Conservation (phyloP, 306 rosid genomes). For the Quercus glauca region DNA sequence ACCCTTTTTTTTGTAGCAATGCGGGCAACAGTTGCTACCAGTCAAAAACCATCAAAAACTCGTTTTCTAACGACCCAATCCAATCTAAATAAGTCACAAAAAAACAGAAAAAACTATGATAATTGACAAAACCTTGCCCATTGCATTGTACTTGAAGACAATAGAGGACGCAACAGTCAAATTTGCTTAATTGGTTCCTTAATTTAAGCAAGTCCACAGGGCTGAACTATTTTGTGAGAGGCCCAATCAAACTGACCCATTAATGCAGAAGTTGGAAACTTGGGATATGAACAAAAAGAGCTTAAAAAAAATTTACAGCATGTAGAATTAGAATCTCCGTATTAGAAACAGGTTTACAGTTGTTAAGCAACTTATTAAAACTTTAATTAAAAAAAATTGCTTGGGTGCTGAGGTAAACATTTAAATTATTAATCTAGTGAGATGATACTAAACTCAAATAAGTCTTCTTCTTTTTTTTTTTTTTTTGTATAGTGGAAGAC, state of each 20-base stretch:
- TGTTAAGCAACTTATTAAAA: not conserved
- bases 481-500: no score
- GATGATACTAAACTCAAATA: no score
- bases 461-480: no score
- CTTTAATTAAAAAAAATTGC: no score
- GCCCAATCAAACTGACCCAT: not conserved
- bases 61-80: not conserved
- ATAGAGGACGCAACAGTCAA: not conserved
- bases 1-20: not conserved
- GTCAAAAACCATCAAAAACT: not conserved
- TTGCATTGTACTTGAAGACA: not conserved
- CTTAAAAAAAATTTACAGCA: not conserved
- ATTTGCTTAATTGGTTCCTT: not conserved
- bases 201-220: not conserved
- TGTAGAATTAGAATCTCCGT: no score
- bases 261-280: not conserved
- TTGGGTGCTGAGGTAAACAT: no score
- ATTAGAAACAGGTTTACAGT: not conserved
- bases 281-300: not conserved
- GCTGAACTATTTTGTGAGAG: not conserved
- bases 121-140: not conserved
- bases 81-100: not conserved
- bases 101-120: no score
- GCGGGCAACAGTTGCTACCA: not conserved
- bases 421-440: no score